Percentiles rank a stretch among this genome's conserved stretches.
Conservation (phyloP, 805 yeast species). For the Clavispora phyllophila region DNA sequence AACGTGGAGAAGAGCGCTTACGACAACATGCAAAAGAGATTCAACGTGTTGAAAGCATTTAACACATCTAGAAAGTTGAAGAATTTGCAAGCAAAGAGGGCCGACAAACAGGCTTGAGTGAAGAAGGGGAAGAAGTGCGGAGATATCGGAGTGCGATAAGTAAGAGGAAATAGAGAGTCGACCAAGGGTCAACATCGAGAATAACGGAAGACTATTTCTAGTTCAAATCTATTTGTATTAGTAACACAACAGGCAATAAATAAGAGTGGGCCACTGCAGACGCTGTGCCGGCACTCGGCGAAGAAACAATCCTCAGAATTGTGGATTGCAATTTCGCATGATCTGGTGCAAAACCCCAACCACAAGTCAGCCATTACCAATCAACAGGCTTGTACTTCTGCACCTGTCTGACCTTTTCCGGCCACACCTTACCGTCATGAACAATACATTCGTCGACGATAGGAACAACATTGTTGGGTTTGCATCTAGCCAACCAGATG, state of each 20-base stretch:
- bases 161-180: too few species aligned
- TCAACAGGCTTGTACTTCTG: constrained; percentile 50
- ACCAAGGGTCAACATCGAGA: too few species aligned
- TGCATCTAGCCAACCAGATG: constrained; percentile 84
- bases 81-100: background rate
- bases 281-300: too few species aligned
- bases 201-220: too few species aligned
- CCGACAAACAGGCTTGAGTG: background rate
- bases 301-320: too few species aligned
- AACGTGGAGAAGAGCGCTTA: constrained; percentile 35
- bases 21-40: constrained; percentile 49
- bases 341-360: too few species aligned
- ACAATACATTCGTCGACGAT: constrained; percentile 73
- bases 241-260: background rate
- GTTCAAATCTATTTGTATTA: too few species aligned
- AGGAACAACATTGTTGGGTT: constrained; percentile 69
- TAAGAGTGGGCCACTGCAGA: too few species aligned
- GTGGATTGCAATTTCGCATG: too few species aligned
- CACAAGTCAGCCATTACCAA: too few species aligned
- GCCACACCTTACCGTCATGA: constrained; percentile 65
- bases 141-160: too few species aligned
- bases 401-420: constrained; percentile 57
- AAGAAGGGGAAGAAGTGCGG: background rate
- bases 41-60: constrained; percentile 40
- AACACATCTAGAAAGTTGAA: background rate